Conservation (phyloP, 106 monocot species). For the Alisma plantagoaquatica region DNA sequence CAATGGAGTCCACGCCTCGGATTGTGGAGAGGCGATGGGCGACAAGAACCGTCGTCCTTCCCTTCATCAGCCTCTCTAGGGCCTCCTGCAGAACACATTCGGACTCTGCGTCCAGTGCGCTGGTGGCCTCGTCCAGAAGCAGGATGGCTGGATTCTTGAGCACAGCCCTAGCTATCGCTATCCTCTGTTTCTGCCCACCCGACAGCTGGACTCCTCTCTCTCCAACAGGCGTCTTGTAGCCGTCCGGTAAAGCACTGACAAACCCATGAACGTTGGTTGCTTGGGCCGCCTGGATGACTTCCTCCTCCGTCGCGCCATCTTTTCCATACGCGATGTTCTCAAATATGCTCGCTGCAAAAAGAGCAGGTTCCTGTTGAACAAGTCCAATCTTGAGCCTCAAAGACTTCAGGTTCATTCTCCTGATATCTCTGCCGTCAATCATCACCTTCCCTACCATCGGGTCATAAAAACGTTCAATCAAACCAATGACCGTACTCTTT, state of each 20-base stretch:
- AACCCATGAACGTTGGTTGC: slow-evolving; percentile 72
- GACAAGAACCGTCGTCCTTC: too few species aligned
- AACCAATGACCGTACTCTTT: too few species aligned
- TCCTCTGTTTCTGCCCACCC: too few species aligned
- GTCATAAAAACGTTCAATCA: slow-evolving; percentile 79
- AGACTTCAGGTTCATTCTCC: slow-evolving; percentile 57
- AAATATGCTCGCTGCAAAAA: slow-evolving; percentile 61
- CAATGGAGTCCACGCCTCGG: too few species aligned
- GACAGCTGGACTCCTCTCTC: too few species aligned
- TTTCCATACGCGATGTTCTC: slow-evolving; percentile 89
- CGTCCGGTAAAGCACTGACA: slow-evolving; percentile 50
- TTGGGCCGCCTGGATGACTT: slow-evolving; percentile 58
- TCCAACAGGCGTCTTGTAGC: slow-evolving; percentile 65
- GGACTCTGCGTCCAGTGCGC: too few species aligned
- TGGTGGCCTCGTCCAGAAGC: too few species aligned
- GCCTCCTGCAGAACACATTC: too few species aligned
- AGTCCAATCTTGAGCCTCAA: slow-evolving; percentile 63
- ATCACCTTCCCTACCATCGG: slow-evolving; percentile 68
- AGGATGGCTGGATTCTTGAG: too few species aligned
- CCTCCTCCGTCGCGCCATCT: slow-evolving; percentile 48
- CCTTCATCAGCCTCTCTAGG: too few species aligned
- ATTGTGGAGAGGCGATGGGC: too few species aligned
- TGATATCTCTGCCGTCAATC: slow-evolving; percentile 78
- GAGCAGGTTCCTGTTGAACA: slow-evolving; percentile 77
- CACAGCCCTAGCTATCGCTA: too few species aligned